Conservation (phyloP, 1,139 yeast genomes). For the Hansenula lynferdii region DNA sequence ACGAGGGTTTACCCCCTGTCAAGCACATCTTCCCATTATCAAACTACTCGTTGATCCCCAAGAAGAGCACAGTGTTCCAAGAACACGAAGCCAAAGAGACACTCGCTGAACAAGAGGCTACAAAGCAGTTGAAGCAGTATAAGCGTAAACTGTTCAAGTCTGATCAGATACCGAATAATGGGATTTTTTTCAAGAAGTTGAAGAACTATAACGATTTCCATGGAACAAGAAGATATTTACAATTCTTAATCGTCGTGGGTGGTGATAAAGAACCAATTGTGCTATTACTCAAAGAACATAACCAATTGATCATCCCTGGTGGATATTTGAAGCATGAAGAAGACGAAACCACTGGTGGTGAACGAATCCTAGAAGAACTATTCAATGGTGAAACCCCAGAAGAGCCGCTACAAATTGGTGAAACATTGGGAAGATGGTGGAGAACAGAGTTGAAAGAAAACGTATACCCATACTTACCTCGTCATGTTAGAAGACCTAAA, state of each 20-base stretch:
- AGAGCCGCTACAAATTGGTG: constrained; percentile 7
- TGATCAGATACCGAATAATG: constrained; percentile 7
- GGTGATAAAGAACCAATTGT: constrained; percentile 32
- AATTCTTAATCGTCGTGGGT: constrained; percentile 29
- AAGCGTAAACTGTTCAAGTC: constrained; percentile 3
- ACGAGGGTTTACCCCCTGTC: not conserved
- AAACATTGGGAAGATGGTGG: constrained; percentile 34
- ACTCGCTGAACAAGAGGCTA: not conserved
- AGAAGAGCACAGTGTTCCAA: not conserved
- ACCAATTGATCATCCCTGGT: constrained; percentile 24
- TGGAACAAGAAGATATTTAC: constrained; percentile 31
- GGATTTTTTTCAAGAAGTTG: constrained; percentile 18
- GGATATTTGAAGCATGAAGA: constrained; percentile 28
- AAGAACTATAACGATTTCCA: constrained; percentile 26
- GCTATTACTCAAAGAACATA: constrained; percentile 25
- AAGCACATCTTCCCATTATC: not conserved
- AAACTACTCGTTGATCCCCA: not conserved
- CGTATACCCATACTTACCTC: constrained; percentile 33
- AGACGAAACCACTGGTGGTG: constrained; percentile 26
- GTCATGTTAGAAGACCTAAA: constrained; percentile 28
- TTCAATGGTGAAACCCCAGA: constrained; percentile 13
- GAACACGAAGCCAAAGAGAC: not conserved
- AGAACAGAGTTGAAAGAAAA: constrained; percentile 30
- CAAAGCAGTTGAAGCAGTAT: not conserved
- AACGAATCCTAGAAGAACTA: constrained; percentile 24